phyloP scores from a whole-genome alignment of 768 basidiomycete genomes.

The Mycena maculata region DNA sequence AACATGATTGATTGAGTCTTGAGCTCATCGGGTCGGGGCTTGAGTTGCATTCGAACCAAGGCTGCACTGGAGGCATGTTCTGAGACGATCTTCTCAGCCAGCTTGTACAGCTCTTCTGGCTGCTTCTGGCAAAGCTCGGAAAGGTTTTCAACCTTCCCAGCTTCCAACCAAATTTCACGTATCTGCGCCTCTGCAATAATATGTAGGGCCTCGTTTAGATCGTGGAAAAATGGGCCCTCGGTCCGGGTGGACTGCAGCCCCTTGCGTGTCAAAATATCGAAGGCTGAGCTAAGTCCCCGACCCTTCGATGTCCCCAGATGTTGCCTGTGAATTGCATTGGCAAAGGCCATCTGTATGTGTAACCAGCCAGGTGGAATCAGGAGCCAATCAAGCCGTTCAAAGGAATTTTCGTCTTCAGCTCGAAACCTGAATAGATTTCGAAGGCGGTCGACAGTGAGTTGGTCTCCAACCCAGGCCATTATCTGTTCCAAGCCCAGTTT shows the following conservation, averaged over 20 bases:
- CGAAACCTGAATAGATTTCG: no score
- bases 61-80: constrained; percentile 47
- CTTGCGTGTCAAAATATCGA: constrained; percentile 45
- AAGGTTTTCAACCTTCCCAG: constrained; percentile 39
- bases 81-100: constrained; percentile 43
- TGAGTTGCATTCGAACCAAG: constrained; percentile 33
- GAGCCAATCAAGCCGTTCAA: no score
- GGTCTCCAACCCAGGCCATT: no score
- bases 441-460: no score
- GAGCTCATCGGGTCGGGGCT: constrained; percentile 41
- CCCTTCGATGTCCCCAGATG: constrained; percentile 48
- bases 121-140: constrained; percentile 39
- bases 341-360: no score
- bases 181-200: constrained; percentile 53
- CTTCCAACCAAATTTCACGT: constrained; percentile 44
- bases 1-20: no score
- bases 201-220: constrained; percentile 49
- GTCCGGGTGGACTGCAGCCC: constrained; percentile 39
- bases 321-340: constrained; percentile 55
- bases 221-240: constrained; percentile 49
- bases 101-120: constrained; percentile 40
- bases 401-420: constrained; percentile 46
- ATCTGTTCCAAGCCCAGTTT: constrained; percentile 35
- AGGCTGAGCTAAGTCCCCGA: constrained; percentile 44
- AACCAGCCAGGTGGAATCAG: no score